Evolutionary conservation across 306 rosid species (phyloP).

Genomic region (Gleditsia sinensis): DNA sequence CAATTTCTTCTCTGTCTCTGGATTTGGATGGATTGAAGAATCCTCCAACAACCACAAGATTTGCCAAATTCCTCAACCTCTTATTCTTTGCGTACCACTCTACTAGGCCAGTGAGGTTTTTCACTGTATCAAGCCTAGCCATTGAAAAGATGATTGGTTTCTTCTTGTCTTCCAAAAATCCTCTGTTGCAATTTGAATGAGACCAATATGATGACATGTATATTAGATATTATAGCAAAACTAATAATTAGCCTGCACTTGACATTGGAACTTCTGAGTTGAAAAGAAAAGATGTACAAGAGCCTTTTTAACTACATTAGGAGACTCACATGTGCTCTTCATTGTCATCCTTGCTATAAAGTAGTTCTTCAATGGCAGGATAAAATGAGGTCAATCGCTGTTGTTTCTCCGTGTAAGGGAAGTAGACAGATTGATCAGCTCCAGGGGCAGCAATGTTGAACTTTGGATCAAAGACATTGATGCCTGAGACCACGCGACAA

Average conservation of each 20-base stretch:
- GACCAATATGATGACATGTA: constrained; percentile 17
- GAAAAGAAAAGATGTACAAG: too few species aligned
- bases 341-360: constrained; percentile 43
- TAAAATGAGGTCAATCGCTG: constrained; percentile 34
- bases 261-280: too few species aligned
- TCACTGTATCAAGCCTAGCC: constrained; percentile 93
- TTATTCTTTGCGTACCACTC: constrained; percentile 89
- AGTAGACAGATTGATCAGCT: constrained; percentile 89
- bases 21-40: constrained; percentile 88
- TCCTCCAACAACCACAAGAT: constrained; percentile 89
- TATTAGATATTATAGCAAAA: too few species aligned
- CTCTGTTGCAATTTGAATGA: constrained; percentile 57
- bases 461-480: constrained; percentile 84
- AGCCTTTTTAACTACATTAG: too few species aligned
- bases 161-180: constrained; percentile 73
- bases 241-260: too few species aligned
- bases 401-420: constrained; percentile 56
- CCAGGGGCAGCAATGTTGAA: constrained; percentile 97
- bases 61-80: constrained; percentile 66
- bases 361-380: constrained; percentile 53
- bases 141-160: constrained; percentile 94
- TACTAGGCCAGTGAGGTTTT: constrained; percentile 82
- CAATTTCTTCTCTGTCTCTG: constrained; percentile 89
- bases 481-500: constrained; percentile 72
- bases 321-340: constrained; percentile 54